Conservation (phyloP, 352 stramenopile genomes). For the Globisporangium barbulae region DNA sequence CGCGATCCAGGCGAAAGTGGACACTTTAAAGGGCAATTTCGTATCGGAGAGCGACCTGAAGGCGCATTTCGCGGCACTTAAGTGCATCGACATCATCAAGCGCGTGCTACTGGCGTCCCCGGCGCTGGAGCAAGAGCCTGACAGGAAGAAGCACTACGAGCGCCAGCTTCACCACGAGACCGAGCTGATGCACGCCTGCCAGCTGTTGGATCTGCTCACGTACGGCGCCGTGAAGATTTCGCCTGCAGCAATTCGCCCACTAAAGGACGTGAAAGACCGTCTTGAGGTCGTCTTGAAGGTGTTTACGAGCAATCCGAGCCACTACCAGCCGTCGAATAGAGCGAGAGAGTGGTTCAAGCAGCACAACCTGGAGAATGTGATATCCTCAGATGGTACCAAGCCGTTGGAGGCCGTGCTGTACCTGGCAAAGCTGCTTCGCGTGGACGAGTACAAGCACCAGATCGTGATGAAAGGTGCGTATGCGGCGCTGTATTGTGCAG, state of each 20-base stretch:
- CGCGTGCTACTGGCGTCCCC: constrained; percentile 38
- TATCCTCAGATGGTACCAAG: neutral
- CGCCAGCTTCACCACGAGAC: constrained; percentile 27
- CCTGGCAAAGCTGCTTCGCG: constrained; percentile 44
- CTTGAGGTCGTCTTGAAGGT: constrained; percentile 47
- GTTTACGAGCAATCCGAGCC: constrained; percentile 58
- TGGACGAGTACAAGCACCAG: constrained; percentile 33
- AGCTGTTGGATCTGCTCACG: constrained; percentile 58
- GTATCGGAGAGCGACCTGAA: constrained; percentile 26
- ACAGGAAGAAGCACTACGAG: constrained; percentile 25
- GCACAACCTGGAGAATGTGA: constrained; percentile 17
- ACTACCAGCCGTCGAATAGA: constrained; percentile 49
- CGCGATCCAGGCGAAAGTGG: constrained; percentile 29
- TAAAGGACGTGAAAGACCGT: constrained; percentile 20
- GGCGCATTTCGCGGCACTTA: constrained; percentile 26
- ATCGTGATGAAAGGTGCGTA: constrained; percentile 69
- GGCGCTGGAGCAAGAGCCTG: constrained; percentile 24
- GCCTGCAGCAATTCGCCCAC: constrained; percentile 23
- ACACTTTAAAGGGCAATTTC: constrained; percentile 31
- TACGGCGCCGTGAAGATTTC: constrained; percentile 49
- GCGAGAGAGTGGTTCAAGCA: constrained; percentile 40
- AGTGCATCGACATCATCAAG: constrained; percentile 32
- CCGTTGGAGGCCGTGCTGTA: constrained; percentile 49
- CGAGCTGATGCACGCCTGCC: constrained; percentile 35
- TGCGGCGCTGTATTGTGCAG: constrained; percentile 59